These are phyloP conservation scores for Saturnispora ahearnii DNA, from an alignment of 805 yeast genomes.

Conservation along the genomic window DNA sequence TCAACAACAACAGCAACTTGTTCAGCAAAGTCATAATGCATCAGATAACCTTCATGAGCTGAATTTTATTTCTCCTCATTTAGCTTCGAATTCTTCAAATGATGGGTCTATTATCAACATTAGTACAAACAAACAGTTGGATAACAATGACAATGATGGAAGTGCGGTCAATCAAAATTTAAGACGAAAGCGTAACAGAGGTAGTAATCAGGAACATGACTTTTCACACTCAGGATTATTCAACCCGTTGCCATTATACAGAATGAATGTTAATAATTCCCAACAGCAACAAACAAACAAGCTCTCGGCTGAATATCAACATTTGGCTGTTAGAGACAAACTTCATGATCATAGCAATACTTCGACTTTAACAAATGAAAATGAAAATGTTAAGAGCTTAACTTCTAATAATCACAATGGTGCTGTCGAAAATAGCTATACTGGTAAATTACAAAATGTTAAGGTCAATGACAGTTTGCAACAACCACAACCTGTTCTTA, in stretches of 20 bases:
- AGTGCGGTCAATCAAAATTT: background rate
- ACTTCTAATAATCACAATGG: background rate
- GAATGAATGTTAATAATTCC: background rate
- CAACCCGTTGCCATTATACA: background rate
- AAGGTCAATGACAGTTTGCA: background rate
- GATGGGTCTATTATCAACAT: no score
- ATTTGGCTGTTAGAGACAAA: background rate
- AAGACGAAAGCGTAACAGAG: background rate
- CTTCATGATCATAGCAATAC: background rate
- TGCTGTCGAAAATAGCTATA: background rate
- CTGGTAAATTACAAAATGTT: background rate
- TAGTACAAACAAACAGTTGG: no score
- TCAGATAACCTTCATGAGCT: background rate
- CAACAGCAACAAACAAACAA: background rate
- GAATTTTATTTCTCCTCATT: background rate
- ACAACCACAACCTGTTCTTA: conserved; percentile 1
- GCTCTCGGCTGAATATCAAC: background rate
- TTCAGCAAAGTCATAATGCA: background rate
- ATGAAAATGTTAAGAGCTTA: background rate
- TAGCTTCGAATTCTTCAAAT: background rate
- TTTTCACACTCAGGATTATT: conserved; percentile 1
- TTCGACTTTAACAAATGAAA: background rate
- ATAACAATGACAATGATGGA: background rate
- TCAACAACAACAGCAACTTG: background rate
- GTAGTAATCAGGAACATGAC: background rate